Conservation (phyloP, 1,139 yeast genomes). For the Lodderomyces orthopsilosis region DNA sequence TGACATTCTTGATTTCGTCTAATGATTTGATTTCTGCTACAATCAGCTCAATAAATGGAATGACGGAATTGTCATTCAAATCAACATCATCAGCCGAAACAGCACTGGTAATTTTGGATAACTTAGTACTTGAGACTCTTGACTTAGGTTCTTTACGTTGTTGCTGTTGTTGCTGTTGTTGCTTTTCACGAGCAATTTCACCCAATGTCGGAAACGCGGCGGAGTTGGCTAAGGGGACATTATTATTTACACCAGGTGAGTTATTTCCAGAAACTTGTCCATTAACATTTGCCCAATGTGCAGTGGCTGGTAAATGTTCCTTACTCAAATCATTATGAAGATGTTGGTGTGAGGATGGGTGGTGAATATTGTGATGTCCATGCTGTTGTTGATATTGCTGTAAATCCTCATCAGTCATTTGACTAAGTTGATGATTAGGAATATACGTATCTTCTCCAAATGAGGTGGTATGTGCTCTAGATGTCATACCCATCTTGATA, state of each 20-base stretch:
- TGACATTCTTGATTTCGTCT: constrained; percentile 31
- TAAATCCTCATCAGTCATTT: constrained; percentile 6
- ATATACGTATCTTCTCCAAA: constrained; percentile 11
- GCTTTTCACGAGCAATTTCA: constrained; percentile 52
- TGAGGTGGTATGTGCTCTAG: constrained; percentile 14
- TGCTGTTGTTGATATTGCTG: constrained; percentile 18
- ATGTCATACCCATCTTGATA: constrained; percentile 51
- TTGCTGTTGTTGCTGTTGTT: constrained; percentile 21
- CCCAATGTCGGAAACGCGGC: constrained; percentile 74
- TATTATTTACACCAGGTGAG: constrained; percentile 35
- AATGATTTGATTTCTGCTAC: constrained; percentile 32
- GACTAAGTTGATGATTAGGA: constrained; percentile 4
- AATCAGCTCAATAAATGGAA: constrained; percentile 37
- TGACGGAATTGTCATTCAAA: constrained; percentile 37
- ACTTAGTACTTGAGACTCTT: constrained; percentile 20
- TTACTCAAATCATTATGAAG: constrained; percentile 6
- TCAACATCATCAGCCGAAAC: constrained; percentile 39
- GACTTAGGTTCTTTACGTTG: constrained; percentile 23
- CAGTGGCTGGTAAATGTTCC: constrained; percentile 51
- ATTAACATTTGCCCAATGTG: constrained; percentile 52
- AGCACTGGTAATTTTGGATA: constrained; percentile 21
- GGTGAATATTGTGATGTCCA: constrained; percentile 4
- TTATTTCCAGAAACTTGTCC: constrained; percentile 24
- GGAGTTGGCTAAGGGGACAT: constrained; percentile 45
- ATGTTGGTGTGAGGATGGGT: constrained; percentile 4